Evolutionary conservation across 2,329 filamentous ascomycete species (phyloP).

Genomic region (Cercospora brassicicola): DNA sequence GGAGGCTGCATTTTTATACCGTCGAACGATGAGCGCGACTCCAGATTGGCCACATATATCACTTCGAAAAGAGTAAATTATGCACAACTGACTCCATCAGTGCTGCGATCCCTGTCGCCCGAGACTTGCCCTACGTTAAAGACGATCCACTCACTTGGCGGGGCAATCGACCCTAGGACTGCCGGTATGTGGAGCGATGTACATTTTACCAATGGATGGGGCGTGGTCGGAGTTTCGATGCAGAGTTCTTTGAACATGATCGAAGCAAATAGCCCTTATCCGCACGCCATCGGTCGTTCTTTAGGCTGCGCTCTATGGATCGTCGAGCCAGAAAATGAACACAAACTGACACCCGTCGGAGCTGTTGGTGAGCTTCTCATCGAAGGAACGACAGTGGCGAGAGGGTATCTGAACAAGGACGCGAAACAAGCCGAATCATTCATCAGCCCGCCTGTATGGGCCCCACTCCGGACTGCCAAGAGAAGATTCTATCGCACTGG

Average conservation of each 20-base stretch:
- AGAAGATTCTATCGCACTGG: constrained; percentile 13
- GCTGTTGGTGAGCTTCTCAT: constrained; percentile 13
- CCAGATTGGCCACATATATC: not conserved
- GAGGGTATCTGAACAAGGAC: constrained; percentile 15
- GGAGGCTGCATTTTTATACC: not conserved
- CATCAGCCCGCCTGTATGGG: constrained; percentile 22
- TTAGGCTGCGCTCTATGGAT: constrained; percentile 21
- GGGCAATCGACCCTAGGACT: not conserved
- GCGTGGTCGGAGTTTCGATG: not conserved
- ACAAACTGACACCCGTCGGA: not conserved
- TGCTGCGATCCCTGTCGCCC: not conserved
- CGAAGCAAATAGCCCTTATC: not conserved
- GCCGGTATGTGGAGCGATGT: not conserved
- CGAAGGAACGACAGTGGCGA: constrained; percentile 10
- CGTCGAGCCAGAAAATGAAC: not conserved
- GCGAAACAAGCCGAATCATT: constrained; percentile 34
- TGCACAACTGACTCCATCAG: not conserved
- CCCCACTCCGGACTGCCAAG: not conserved
- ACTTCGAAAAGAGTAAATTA: not conserved
- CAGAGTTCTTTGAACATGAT: not conserved
- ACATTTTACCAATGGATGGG: not conserved
- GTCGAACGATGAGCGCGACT: not conserved
- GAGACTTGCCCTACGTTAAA: not conserved
- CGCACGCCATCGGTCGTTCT: constrained; percentile 38
- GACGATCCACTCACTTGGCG: not conserved